Base-by-base conservation (phyloP, 2,329 filamentous ascomycete species). In the Fusarium globosum region DNA sequence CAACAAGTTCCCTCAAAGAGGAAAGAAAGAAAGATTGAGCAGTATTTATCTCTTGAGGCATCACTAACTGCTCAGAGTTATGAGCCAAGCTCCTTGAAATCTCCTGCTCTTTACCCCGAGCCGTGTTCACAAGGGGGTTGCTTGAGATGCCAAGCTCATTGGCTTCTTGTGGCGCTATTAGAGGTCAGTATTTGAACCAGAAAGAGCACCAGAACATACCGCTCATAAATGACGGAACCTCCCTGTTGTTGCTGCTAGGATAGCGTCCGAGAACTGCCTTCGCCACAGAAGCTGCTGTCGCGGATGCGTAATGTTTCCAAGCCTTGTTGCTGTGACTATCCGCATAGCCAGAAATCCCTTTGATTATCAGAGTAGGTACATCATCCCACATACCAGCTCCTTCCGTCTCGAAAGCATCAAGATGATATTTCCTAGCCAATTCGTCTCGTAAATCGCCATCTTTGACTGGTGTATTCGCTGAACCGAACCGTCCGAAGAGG, bases 401-500 rank as follows among this genome's bases (percentile, higher is more conserved):
- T 52, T 82, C 82, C 81, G 80, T 82, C 51, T 82, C 82, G 10
- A 73, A 73, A 1, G 60, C 79, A 13, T 81, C 76, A 0, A 78
- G 53, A 1, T 56, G 13, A 0, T 75, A 49, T 42, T 45, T 9
- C 4, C 38, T 26, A 3, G 80, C 77, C 14, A 84, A 65, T 1
- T 52, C 20, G 51, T 85, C 83, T 10, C 84, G 77, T 7, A 79
- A 67, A 2, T 69, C 30, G 7, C 78, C 81, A 12, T 78, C 79
- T 49, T 81, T 84, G 59, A 86, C 81, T 0, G 85, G 80, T 16
- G 65, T 72, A 33, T 85, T 79, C 7, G 77, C 82, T 0, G 83
- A 84, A 1, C 77, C 83, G 4, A 85, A 77, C 0, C 68, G 21
- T 13, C 36, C 61, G 1, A 35, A 9, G 9, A 64, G 52, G 0